Evolutionary conservation across 208 protist genomes (phyloP).

Genomic region (Leishmania gerbilli): DNA sequence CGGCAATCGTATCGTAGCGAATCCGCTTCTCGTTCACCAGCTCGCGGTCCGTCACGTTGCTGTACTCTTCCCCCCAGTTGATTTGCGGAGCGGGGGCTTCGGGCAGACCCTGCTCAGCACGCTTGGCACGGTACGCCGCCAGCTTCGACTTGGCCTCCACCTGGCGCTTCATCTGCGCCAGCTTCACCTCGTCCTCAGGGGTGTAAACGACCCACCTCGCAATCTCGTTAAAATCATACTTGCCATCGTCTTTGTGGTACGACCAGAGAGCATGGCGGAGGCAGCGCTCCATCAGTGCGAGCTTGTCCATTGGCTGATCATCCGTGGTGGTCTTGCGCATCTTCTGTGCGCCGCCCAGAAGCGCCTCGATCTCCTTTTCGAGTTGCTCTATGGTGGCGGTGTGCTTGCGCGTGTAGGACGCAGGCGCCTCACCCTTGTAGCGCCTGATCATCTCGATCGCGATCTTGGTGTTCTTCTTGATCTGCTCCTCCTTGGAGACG

Average conservation of each 20-base stretch:
- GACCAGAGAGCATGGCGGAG: conserved; percentile 91
- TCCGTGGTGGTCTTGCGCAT: conserved; percentile 73
- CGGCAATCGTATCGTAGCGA: conserved; percentile 84
- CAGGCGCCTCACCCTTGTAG: conserved; percentile 76
- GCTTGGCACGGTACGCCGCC: conserved; percentile 69
- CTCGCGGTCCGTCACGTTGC: conserved; percentile 79
- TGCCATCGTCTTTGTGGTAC: conserved; percentile 92
- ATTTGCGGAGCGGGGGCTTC: conserved; percentile 66
- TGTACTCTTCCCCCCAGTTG: conserved; percentile 85
- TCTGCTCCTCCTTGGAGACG: conserved; percentile 75
- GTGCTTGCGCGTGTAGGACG: conserved; percentile 82
- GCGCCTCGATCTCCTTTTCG: conserved; percentile 88
- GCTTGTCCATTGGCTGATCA: conserved; percentile 91
- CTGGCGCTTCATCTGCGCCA: conserved; percentile 78
- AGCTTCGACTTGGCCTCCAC: conserved; percentile 78
- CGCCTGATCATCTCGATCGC: conserved; percentile 90
- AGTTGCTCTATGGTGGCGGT: conserved; percentile 85
- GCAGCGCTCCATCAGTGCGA: conserved; percentile 91
- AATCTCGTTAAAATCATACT: conserved; percentile 86
- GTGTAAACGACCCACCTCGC: conserved; percentile 93
- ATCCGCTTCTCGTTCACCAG: conserved; percentile 87
- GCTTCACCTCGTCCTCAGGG: conserved; percentile 79
- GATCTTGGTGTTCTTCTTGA: conserved; percentile 89
- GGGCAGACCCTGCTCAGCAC: conserved; percentile 62
- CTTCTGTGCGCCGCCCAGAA: conserved; percentile 82